These are phyloP conservation scores for Neonectria hederae DNA, from an alignment of 2,329 filamentous ascomycete species.

Conservation along the genomic window DNA sequence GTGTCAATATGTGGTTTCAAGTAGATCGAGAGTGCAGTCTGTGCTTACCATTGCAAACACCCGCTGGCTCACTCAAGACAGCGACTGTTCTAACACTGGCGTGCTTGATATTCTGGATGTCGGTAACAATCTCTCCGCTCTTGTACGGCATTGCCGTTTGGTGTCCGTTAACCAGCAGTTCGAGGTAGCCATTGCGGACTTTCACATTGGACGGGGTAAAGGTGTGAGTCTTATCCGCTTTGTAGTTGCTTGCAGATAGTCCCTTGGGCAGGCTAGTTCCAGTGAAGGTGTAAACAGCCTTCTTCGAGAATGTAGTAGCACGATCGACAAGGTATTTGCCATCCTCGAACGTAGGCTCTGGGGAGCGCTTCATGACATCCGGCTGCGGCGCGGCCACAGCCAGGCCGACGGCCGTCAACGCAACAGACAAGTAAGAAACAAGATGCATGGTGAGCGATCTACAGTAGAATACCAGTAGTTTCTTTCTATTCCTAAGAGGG, in stretches of 20 bases:
- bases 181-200: conserved; percentile 41
- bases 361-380: conserved; percentile 28
- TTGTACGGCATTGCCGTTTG: conserved; percentile 40
- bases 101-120: conserved; percentile 41
- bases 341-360: conserved; percentile 24
- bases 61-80: conserved; percentile 42
- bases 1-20: neutral
- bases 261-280: conserved; percentile 36
- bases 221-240: neutral
- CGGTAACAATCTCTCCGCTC: conserved; percentile 38
- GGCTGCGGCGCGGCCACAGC: conserved; percentile 19
- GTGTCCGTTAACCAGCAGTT: conserved; percentile 41
- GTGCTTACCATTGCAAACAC: conserved; percentile 45
- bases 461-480: neutral
- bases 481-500: neutral
- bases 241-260: conserved; percentile 37
- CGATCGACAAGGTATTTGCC: conserved; percentile 40
- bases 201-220: conserved; percentile 29
- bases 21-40: conserved; percentile 14
- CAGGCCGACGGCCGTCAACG: conserved; percentile 26
- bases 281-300: conserved; percentile 35
- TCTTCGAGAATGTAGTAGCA: conserved; percentile 35
- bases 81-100: conserved; percentile 44
- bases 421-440: conserved; percentile 28
- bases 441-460: conserved; percentile 26